Evolutionary conservation across 192 early-diverging fungal genomes (phyloP).

Genomic region (Umbelopsis sp.): DNA sequence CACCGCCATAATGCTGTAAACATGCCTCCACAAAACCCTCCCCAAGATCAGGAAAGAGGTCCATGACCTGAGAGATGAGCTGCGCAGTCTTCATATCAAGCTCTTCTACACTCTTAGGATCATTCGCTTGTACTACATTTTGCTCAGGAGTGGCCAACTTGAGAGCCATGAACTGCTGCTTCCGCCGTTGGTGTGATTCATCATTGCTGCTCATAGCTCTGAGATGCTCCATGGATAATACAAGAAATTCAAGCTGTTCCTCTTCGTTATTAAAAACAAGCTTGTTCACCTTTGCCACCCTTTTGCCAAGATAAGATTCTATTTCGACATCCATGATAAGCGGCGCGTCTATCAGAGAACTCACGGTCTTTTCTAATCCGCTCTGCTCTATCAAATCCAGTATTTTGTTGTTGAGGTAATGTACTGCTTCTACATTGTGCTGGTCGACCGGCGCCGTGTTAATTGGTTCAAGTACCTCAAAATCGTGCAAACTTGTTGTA

Average conservation of each 20-base stretch:
- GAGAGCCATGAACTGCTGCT: not conserved
- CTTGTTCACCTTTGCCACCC: constrained; percentile 51
- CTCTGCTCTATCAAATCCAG: constrained; percentile 67
- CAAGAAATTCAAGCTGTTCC: constrained; percentile 65
- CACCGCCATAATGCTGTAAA: constrained; percentile 65
- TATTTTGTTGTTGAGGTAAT: constrained; percentile 52
- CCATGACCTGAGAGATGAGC: constrained; percentile 77
- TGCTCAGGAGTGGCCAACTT: constrained; percentile 22
- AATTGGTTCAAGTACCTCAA: constrained; percentile 10
- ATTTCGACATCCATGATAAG: constrained; percentile 85
- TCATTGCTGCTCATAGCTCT: constrained; percentile 46
- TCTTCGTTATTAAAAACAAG: constrained; percentile 45
- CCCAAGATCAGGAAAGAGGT: constrained; percentile 88
- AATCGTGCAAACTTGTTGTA: constrained; percentile 23
- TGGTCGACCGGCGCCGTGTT: constrained; percentile 22
- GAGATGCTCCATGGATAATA: constrained; percentile 72
- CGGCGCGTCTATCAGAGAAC: constrained; percentile 73
- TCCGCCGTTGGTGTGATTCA: not conserved
- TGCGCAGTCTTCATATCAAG: constrained; percentile 58
- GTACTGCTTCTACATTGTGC: constrained; percentile 30
- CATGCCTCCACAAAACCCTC: constrained; percentile 91
- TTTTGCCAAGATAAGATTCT: constrained; percentile 63
- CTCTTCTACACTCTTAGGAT: constrained; percentile 36
- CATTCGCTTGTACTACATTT: constrained; percentile 39
- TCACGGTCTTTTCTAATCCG: constrained; percentile 55